Evolutionary conservation across 2,329 filamentous ascomycete genomes (phyloP).

Genomic region (Clarireedia monteithiana): DNA sequence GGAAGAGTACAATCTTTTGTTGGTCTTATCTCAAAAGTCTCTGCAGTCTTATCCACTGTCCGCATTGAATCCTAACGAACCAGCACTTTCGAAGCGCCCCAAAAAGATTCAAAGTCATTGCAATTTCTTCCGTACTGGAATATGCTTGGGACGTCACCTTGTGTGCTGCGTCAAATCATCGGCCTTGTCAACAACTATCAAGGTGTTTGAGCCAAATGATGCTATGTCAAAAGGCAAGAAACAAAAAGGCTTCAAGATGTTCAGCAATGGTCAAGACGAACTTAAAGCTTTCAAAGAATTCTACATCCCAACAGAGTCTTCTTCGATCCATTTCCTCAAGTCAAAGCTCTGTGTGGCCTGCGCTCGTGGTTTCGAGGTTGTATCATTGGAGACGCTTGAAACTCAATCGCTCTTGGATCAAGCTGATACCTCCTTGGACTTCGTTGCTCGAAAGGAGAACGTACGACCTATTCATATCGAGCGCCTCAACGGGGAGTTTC

Average conservation of each 20-base stretch:
- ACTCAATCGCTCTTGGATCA: constrained; percentile 95
- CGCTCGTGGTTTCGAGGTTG: constrained; percentile 91
- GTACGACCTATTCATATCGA: constrained; percentile 96
- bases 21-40: constrained; percentile 90
- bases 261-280: constrained; percentile 86
- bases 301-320: constrained; percentile 97
- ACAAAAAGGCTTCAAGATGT: constrained; percentile 95
- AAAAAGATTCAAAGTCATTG: constrained; percentile 97
- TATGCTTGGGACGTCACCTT: constrained; percentile 86
- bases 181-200: constrained; percentile 89
- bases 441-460: constrained; percentile 87
- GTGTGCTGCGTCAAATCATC: constrained; percentile 96
- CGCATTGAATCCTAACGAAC: constrained; percentile 78
- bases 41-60: constrained; percentile 83
- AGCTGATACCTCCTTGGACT: constrained; percentile 95
- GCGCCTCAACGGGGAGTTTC: constrained; percentile 90
- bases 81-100: constrained; percentile 71
- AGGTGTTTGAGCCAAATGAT: constrained; percentile 98
- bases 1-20: constrained; percentile 85
- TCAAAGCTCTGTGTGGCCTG: constrained; percentile 96
- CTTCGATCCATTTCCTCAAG: constrained; percentile 94
- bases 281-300: constrained; percentile 98
- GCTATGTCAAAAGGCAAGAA: constrained; percentile 89
- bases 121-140: constrained; percentile 97
- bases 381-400: constrained; percentile 93